Evolutionary conservation across 2,329 filamentous ascomycete species (phyloP), one percentile per base, ranked within the genome.

Genomic region (Pseudogymnoascus sp.): DNA sequence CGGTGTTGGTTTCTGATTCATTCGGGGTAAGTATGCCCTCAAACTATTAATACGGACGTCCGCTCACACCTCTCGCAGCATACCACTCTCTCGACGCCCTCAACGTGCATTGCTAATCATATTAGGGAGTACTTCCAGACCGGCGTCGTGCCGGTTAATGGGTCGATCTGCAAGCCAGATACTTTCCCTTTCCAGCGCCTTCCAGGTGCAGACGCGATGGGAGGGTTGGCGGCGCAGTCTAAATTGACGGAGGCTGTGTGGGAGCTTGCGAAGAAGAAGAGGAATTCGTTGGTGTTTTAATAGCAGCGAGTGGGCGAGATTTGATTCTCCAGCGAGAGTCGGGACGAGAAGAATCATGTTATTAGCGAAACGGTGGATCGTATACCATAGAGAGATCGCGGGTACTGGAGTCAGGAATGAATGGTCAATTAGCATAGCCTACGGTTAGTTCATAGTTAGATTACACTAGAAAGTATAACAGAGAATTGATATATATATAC

Each of bases 1-100:
- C 76, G 0, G 72, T 84, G 5, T 69, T 84, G 25, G 74, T 78
- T 11, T 80, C 82, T 67, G 78, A 82, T 49, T 78, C 78, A 0
- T 83, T 79, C 42, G 82, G 82, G 3, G 80, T 81, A 74, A 72
- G 78, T 71, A 8, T 4, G 7, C 14, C 14, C 8, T 14, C 43
- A 14, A 25, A 42, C 12, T 14, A 37, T 31, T 14, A 11, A n/a
- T 18, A 16, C 8, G 6, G 11, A 28, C 5, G 12, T 25, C 21
- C 8, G 25, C 28, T 49, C 23, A 66, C 31, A 40, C 21, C 16
- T 37, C 4, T 6, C 0, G 8, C 59, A 82, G 79, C 84, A 86
- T 65, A 84, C 81, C 34, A 73, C 75, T 0, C 64, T 76, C 5
- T 71, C 75, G 1, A 66, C 68, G 0, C 72, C 74, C 0, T 75